Base-by-base conservation (phyloP, 441 rosid species). In the Erodium moschatum region DNA sequence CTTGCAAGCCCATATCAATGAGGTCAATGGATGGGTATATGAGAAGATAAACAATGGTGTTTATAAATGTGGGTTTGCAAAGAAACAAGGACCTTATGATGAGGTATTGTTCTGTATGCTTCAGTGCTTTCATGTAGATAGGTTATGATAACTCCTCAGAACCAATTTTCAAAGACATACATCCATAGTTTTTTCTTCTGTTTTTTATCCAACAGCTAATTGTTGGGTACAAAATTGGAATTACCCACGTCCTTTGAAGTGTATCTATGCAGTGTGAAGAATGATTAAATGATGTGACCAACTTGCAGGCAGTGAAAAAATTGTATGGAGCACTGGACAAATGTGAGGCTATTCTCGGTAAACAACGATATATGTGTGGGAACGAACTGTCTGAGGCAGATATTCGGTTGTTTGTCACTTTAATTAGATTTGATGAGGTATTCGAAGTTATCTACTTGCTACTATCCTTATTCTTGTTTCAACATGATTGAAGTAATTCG, bases 401-500 rank as follows among this genome's bases (percentile, higher is more conserved):
- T 65, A 54, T 76, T 31, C 69, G 74, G 52, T 38, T 76, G 68
- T 76, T 76, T 73, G 79, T 76, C 29, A 76, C 79, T 60, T 61
- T 76, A 54, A 73, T 76, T 69, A 76, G 79, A 73, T 76, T 76
- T 66, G 79, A 76, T 27, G 79, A 76, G 76, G 76, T 76, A 76
- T 10, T 46, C 5, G 2, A 12, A 46, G 10, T 8, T 11, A 2
- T 46, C 52, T 46, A 4, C 31, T 29, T 1, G 31, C 31, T 29
- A 29, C 31, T 29, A 3, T 46, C 52, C 2, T 46, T 12, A 46
- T 0, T 46, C 13, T 12, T 46, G 50, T 46, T 46, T 42, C 0
- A 42, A 42, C 48, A 42, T 8, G 1, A 38, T 38, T 38, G 42
- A 38, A 38, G 42, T 42, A 42, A 42, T 8, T 42, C 48, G 11